Percentiles rank a stretch among this genome's conserved stretches.
These are phyloP conservation scores for Carex littledalei DNA, from an alignment of 176 grass and related monocot species.

Conservation along the genomic window DNA sequence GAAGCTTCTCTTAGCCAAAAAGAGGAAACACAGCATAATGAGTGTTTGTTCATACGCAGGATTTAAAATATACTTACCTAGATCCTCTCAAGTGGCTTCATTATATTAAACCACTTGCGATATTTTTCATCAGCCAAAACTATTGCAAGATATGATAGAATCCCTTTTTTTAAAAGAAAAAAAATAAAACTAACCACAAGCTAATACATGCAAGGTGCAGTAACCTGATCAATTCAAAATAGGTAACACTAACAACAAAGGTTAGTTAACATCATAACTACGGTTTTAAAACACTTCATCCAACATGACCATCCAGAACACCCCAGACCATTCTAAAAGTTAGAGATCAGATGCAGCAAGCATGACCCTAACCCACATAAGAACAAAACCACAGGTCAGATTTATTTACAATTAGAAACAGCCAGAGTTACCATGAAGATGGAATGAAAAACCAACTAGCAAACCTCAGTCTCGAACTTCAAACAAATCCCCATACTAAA, in stretches of 20 bases:
- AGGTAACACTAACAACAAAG: background rate
- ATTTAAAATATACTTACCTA: background rate
- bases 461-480: conserved; percentile 75
- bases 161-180: too few species aligned
- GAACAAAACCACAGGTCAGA: background rate
- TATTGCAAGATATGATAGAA: background rate
- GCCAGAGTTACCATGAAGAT: background rate
- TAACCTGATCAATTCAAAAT: background rate
- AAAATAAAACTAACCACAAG: background rate
- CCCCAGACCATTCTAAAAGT: background rate
- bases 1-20: background rate
- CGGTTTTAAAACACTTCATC: background rate
- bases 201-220: background rate
- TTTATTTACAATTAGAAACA: conserved; percentile 13
- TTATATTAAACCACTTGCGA: background rate
- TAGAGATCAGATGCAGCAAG: background rate
- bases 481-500: conserved; percentile 95
- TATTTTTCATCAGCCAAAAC: background rate
- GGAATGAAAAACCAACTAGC: conserved; percentile 28
- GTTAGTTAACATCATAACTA: background rate
- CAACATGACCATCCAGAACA: background rate
- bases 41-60: background rate
- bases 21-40: background rate
- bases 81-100: background rate
- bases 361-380: background rate